Percentiles rank a stretch among this genome's conserved stretches.
These are phyloP conservation scores for Bremia lactucae DNA, from an alignment of 352 stramenopile genomes.

Conservation along the genomic window DNA sequence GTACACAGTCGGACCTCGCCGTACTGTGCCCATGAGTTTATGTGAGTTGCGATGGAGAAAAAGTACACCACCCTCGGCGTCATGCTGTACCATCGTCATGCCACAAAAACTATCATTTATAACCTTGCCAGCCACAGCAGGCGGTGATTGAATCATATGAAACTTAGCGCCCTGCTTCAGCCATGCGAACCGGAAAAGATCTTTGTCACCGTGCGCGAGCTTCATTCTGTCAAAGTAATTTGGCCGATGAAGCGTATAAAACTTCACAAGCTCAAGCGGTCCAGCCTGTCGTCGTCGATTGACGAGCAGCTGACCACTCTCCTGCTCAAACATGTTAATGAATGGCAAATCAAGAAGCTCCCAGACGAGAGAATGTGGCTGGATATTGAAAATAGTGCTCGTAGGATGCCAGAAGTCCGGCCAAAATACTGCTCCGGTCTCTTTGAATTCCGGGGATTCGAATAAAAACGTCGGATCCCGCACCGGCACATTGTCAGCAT, in stretches of 20 bases:
- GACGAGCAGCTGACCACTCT: constrained; percentile 50
- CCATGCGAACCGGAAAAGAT: constrained; percentile 52
- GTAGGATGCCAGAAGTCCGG: too few relatives aligned
- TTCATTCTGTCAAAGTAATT: constrained; percentile 22
- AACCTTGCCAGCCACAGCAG: constrained; percentile 29
- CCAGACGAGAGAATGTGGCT: too few relatives aligned
- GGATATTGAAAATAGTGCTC: too few relatives aligned
- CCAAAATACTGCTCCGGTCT: constrained; percentile 54
- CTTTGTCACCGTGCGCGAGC: constrained; percentile 47
- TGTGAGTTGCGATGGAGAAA: constrained; percentile 46
- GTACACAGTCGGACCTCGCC: constrained; percentile 2
- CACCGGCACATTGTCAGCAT: constrained; percentile 51
- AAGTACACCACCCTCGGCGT: constrained; percentile 22
- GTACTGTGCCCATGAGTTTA: constrained; percentile 22
- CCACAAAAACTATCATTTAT: constrained; percentile 38
- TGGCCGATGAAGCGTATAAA: constrained; percentile 32
- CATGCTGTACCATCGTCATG: constrained; percentile 41
- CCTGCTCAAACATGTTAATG: constrained; percentile 62
- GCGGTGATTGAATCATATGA: constrained; percentile 35
- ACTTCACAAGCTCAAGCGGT: constrained; percentile 27
- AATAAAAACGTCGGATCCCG: constrained; percentile 51
- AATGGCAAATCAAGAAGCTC: too few relatives aligned
- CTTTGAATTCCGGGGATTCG: constrained; percentile 21
- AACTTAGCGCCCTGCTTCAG: constrained; percentile 37
- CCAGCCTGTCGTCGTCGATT: constrained; percentile 27